Evolutionary conservation across 192 early-diverging fungal species (phyloP), one percentile per base, ranked within the genome.

Genomic region (Tieghemiomyces parasiticus): DNA sequence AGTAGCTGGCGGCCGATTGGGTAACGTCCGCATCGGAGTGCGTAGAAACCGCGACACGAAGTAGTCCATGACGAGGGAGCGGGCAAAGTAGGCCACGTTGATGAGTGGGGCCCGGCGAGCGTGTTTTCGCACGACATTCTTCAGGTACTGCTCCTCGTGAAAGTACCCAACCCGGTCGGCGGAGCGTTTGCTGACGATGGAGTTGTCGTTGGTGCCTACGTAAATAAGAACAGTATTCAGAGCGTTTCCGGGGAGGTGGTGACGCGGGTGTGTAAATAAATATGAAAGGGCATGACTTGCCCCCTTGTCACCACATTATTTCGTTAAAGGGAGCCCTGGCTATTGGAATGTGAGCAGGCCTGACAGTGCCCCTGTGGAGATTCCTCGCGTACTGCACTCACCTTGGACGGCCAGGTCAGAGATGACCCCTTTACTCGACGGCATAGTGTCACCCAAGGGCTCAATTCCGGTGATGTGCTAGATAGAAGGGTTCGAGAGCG

Each of bases 151-250:
- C 34, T 58, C 14, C 6, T 58, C 55, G 4, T 35, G 55, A 38
- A 58, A 58, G 24, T 58, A 58, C 19, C 55, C 55, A n/a, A 58
- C 22, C 4, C 55, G 33, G 10, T 58, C 55, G 30, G 55, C 55
- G 31, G 55, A 58, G n/a, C 55, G 55, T 35, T 58, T 58, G 35
- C 55, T 58, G 34, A 58, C 55, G 33, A 58, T 58, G 33, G 55
- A 58, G 33, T 58, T 58, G 33, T 58, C 55, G 26, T 58, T 58
- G 35, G 55, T 58, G 19, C 34, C 55, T 58, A 58, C 12, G n/a
- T n/a, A n/a, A n/a, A n/a, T n/a, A n/a, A n/a, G n/a, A n/a, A n/a
- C n/a, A n/a, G n/a, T n/a, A n/a, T n/a, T n/a, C 45, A 22, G 2
- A 3, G 45, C 10, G 19, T 2, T 10, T 12, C 45, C 2, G 38